Evolutionary conservation across 495 filamentous ascomycete species (phyloP).

Genomic region (Tetracladium marchalianum): DNA sequence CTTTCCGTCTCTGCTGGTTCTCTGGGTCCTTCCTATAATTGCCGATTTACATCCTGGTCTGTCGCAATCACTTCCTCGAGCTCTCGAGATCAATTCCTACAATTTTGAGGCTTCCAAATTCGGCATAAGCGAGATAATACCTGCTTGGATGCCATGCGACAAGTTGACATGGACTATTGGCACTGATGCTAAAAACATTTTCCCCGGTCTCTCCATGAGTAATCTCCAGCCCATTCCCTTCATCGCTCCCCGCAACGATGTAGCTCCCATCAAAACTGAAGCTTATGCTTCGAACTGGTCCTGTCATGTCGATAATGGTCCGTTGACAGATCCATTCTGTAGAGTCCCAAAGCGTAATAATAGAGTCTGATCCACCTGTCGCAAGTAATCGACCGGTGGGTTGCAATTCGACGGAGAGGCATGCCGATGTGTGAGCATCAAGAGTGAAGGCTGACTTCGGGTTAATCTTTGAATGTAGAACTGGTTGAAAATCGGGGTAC

Average conservation of each 20-base stretch:
- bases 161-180: slow-evolving; percentile 48
- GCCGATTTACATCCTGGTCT: too few relatives aligned
- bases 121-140: slow-evolving; percentile 87
- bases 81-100: slow-evolving; percentile 20
- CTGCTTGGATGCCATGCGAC: slow-evolving; percentile 86
- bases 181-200: slow-evolving; percentile 68
- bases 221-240: slow-evolving; percentile 61
- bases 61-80: slow-evolving; percentile 1
- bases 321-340: slow-evolving; percentile 82
- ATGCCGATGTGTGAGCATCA: slow-evolving; percentile 72
- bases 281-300: slow-evolving; percentile 72
- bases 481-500: slow-evolving; percentile 51
- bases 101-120: slow-evolving; percentile 72
- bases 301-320: slow-evolving; percentile 67
- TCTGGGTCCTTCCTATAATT: too few relatives aligned
- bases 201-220: slow-evolving; percentile 87
- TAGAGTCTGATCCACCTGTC: slow-evolving; percentile 78
- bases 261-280: slow-evolving; percentile 91
- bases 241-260: slow-evolving; percentile 76
- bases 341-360: slow-evolving; percentile 88
- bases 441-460: slow-evolving; percentile 46
- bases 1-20: too few relatives aligned
- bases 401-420: slow-evolving; percentile 58
- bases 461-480: slow-evolving; percentile 28
- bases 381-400: slow-evolving; percentile 75